Conservation (phyloP, 495 filamentous ascomycete genomes). For the Penicillium herquei region DNA sequence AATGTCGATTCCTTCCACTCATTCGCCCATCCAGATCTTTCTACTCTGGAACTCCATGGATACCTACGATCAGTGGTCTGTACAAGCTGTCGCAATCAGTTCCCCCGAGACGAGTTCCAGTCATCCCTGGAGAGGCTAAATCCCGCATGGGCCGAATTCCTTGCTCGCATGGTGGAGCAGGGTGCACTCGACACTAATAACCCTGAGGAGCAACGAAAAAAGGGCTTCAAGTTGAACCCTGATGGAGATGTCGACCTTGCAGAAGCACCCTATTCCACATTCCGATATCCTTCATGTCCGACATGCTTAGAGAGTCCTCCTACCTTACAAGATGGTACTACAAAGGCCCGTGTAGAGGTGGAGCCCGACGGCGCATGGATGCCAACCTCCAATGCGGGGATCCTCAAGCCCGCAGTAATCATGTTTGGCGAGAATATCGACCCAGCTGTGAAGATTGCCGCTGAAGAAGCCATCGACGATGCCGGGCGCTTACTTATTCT, state of each 20-base stretch:
- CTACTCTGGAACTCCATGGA: constrained; percentile 85
- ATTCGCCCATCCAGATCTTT: constrained; percentile 67
- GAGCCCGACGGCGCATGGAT: constrained; percentile 82
- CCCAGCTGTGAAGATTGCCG: constrained; percentile 62
- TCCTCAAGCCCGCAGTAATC: constrained; percentile 86
- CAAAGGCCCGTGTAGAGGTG: constrained; percentile 57
- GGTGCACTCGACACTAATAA: constrained; percentile 79
- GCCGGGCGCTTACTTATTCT: constrained; percentile 73
- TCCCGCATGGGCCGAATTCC: constrained; percentile 79
- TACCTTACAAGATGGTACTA: constrained; percentile 52
- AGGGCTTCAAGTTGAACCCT: constrained; percentile 80
- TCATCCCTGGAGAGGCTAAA: constrained; percentile 73
- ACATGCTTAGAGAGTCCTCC: constrained; percentile 71
- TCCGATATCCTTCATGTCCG: constrained; percentile 89
- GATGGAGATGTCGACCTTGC: constrained; percentile 96
- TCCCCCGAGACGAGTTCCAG: constrained; percentile 74
- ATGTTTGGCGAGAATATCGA: constrained; percentile 95
- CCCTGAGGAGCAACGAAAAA: constrained; percentile 62
- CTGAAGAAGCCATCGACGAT: constrained; percentile 75
- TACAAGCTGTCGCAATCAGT: constrained; percentile 67
- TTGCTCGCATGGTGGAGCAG: constrained; percentile 63
- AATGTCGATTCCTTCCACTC: constrained; percentile 96
- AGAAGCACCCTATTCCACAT: constrained; percentile 79
- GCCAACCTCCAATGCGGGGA: constrained; percentile 64
- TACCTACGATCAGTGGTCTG: constrained; percentile 80